These are phyloP conservation scores for Penicillium steckii DNA, from an alignment of 495 filamentous ascomycete species.

Conservation along the genomic window DNA sequence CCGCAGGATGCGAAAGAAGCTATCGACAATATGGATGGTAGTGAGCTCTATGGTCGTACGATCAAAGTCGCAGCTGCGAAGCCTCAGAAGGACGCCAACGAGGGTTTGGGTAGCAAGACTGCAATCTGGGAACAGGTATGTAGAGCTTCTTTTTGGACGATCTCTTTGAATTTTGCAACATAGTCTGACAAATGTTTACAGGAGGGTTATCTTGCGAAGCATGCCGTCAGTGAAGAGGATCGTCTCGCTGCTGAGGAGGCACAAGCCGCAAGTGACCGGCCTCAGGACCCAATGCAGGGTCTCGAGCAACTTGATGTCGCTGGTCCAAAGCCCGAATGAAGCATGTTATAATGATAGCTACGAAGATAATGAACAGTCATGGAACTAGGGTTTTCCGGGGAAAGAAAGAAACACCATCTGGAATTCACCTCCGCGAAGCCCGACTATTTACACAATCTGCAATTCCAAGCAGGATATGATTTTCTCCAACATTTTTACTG, in stretches of 20 bases:
- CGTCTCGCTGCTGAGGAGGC: conserved; percentile 60
- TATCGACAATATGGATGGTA: conserved; percentile 98
- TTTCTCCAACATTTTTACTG: conserved; percentile 17
- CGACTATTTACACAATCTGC: conserved; percentile 43
- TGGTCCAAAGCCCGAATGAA: conserved; percentile 78
- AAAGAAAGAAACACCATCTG: conserved; percentile 24
- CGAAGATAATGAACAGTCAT: conserved; percentile 27
- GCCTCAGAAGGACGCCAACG: conserved; percentile 82
- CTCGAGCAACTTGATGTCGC: conserved; percentile 91
- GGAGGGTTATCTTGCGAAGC: conserved; percentile 91
- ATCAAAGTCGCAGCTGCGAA: conserved; percentile 92
- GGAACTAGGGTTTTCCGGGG: conserved; percentile 32
- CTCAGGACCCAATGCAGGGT: conserved; percentile 92
- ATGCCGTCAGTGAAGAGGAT: conserved; percentile 89
- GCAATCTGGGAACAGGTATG: conserved; percentile 97
- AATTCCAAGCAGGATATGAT: conserved; percentile 25
- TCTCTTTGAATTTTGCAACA: neutral
- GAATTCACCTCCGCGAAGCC: conserved; percentile 31
- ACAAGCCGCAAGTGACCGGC: conserved; percentile 47
- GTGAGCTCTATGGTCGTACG: conserved; percentile 89
- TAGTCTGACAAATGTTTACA: conserved; percentile 29
- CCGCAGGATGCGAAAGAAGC: conserved; percentile 87
- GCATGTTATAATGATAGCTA: conserved; percentile 17
- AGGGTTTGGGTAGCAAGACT: conserved; percentile 88
- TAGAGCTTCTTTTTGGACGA: conserved; percentile 13